Base-by-base conservation (phyloP, 2,329 filamentous ascomycete species). In the Phoma herbarum region DNA sequence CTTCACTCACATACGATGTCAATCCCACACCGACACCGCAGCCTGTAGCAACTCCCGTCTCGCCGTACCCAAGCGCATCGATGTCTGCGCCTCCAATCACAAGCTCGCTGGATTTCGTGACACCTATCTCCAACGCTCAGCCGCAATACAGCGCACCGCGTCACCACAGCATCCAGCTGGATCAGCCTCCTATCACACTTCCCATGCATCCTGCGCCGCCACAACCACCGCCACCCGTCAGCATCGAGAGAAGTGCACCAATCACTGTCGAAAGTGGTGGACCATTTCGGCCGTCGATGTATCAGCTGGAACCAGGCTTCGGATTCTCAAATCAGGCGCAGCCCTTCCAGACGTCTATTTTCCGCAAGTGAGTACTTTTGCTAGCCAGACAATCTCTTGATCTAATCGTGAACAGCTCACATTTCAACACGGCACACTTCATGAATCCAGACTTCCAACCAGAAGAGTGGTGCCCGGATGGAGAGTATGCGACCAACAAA, bases 351-450 rank as follows among this genome's bases (percentile, higher is more conserved):
- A 83, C 82, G 20, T 77, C 80, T 3, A 82, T 82, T 59, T 83
- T 83, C 68, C 78, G 79, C 60, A 82, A 81, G 79, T 81, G 69
- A 69, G 79, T 64, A 43, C 55, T 14, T 45, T n/a, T n/a, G n/a
- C n/a, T n/a, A n/a, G n/a, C n/a, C n/a, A n/a, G n/a, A n/a, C n/a
- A n/a, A n/a, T n/a, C n/a, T n/a, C n/a, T n/a, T n/a, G n/a, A n/a
- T 25, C 66, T 75, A 49, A 76, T 46, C 2, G 9, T 8, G 8
- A 31, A 33, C 43, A 83, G 81, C 66, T 84, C 81, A 5, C 81
- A 81, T 62, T 83, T 77, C 76, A 83, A 83, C 56, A 81, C 80
- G 20, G 81, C 81, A 5, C 82, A 84, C 69, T 84, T 81, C 68
- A 68, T 79, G 59, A 84, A 83, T 62, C 79, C 80, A 20, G 80